Conservation (phyloP, 2,329 filamentous ascomycete genomes). For the Zymoseptoria tritici region DNA sequence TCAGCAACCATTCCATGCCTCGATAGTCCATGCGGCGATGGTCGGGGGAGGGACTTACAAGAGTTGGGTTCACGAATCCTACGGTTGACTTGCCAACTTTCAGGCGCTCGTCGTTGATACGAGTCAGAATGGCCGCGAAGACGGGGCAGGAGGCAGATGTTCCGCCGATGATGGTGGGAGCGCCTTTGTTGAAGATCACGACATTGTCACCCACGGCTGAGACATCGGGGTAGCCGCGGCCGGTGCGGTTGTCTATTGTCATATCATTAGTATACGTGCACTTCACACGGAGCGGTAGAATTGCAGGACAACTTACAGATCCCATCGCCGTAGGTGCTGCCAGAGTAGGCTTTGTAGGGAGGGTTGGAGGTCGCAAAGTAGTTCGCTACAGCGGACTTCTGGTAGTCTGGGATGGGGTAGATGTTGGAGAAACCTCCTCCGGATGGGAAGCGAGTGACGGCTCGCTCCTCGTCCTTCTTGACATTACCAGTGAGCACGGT, state of each 20-base stretch:
- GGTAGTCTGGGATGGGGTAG: slow-evolving; percentile 32
- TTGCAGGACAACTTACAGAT: not conserved
- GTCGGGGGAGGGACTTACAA: not conserved
- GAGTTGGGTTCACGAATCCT: slow-evolving; percentile 26
- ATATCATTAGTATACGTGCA: not conserved
- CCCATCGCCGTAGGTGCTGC: slow-evolving; percentile 48
- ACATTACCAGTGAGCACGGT: slow-evolving; percentile 33
- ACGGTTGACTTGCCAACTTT: slow-evolving; percentile 21
- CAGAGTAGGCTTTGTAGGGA: slow-evolving; percentile 27
- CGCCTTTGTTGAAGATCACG: slow-evolving; percentile 15
- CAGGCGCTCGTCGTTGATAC: slow-evolving; percentile 25
- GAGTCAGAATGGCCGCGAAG: slow-evolving; percentile 21
- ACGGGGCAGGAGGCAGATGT: slow-evolving; percentile 22
- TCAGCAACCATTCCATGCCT: not conserved
- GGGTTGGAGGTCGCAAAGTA: slow-evolving; percentile 29
- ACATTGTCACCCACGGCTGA: slow-evolving; percentile 25
- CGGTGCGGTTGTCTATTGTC: slow-evolving; percentile 15
- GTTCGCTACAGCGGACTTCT: slow-evolving; percentile 30
- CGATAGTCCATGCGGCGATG: not conserved
- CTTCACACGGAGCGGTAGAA: not conserved
- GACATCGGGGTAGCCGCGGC: slow-evolving; percentile 38
- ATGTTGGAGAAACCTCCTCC: slow-evolving; percentile 35
- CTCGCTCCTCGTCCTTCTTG: slow-evolving; percentile 31
- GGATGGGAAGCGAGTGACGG: slow-evolving; percentile 35
- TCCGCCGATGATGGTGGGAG: slow-evolving; percentile 21